These are phyloP conservation scores for Oidiodendron maius DNA, from an alignment of 495 filamentous ascomycete genomes.

Conservation along the genomic window DNA sequence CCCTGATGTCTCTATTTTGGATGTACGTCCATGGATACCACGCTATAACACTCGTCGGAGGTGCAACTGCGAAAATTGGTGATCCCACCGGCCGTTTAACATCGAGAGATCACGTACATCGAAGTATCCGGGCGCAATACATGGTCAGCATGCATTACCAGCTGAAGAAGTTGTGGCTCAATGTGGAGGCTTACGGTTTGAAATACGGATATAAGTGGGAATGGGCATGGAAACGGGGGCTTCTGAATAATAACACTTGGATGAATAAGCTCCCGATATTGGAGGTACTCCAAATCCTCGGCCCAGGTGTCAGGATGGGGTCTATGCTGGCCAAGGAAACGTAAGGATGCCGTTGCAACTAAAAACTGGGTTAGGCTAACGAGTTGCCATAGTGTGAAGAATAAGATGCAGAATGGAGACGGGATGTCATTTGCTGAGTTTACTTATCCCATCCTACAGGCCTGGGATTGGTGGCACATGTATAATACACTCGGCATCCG, in stretches of 20 bases:
- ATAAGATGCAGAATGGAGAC: constrained; percentile 68
- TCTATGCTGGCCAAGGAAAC: constrained; percentile 87
- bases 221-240: constrained; percentile 54
- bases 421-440: constrained; percentile 96
- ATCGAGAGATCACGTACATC: constrained; percentile 53
- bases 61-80: constrained; percentile 78
- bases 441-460: constrained; percentile 85
- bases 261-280: constrained; percentile 61
- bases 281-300: constrained; percentile 68
- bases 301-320: constrained; percentile 65
- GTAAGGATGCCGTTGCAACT: no score
- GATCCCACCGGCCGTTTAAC: constrained; percentile 77
- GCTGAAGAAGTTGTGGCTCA: constrained; percentile 67
- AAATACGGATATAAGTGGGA: constrained; percentile 55
- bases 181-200: constrained; percentile 56
- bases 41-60: constrained; percentile 72
- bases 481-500: constrained; percentile 57
- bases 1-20: constrained; percentile 92
- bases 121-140: constrained; percentile 55
- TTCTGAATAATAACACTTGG: constrained; percentile 80
- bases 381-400: constrained; percentile 76
- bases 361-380: background rate
- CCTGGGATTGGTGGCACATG: constrained; percentile 94
- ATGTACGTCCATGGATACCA: constrained; percentile 80
- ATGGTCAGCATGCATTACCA: constrained; percentile 75